Evolutionary conservation across 1,139 yeast species (phyloP), one percentile per base, ranked within the genome.

Genomic region (Protomyces macrosporus): DNA sequence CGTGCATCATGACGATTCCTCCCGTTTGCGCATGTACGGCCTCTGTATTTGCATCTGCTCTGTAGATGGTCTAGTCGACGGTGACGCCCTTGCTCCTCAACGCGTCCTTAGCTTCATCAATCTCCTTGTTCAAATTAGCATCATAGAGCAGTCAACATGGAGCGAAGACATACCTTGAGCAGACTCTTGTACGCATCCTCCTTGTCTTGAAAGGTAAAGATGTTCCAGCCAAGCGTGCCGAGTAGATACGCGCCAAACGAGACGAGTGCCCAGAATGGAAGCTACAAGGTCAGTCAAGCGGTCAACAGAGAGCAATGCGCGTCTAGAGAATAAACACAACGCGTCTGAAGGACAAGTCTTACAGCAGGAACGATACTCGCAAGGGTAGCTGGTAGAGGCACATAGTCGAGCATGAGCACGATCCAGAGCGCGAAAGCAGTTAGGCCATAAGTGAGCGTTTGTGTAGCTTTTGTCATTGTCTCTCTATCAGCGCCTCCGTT

Each of bases 191-290:
- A 84, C 73, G 85, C 86, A 64, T 80, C 87, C 69, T 85, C 85
- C 75, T 86, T 87, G 76, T 87, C 90, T 71, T 86, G 85, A 76
- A 87, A 85, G 1, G 90, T 84, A 71, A 79, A 77, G 30, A 87
- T 85, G 63, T 88, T 90, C 79, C 82, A 83, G 50, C 93, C 91
- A 66, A 87, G 79, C 7, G 87, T 82, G 55, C 82, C 86, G 70
- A 87, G 79, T n/a, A 90, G 84, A 71, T 84, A 87, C 30, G 88
- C 77, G 39, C 91, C 91, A 73, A 87, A 86, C 5, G 87, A 71
- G 40, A 87, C 88, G 69, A 87, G 76, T 0, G 78, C 81, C 91
- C 91, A 87, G 79, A 82, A 84, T 60, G 93, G 93, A 65, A 87
- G 75, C 71, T 70, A 45, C 23, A 78, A n/a, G 4, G 45, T 34